Percentiles rank a stretch among this genome's conserved stretches.
phyloP scores from a whole-genome alignment of 108 stramenopile genomes.

The Fragilaria radians region DNA sequence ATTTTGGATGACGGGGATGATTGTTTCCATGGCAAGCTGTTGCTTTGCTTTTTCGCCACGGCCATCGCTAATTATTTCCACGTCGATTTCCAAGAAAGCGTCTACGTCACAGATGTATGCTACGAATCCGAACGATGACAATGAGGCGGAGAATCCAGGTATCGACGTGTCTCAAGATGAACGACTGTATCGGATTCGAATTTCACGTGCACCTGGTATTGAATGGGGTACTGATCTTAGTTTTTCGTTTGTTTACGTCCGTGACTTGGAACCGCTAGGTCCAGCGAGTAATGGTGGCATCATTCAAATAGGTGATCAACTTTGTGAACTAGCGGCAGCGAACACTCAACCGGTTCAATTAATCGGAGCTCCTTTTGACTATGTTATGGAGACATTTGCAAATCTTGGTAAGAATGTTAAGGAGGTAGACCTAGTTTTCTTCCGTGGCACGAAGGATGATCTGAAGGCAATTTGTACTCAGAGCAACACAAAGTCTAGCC shows the following conservation, averaged over 20 bases:
- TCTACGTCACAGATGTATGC: neutral
- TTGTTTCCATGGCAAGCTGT: too few species aligned
- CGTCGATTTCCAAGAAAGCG: neutral
- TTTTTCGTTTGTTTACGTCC: constrained; percentile 90
- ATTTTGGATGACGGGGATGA: too few species aligned
- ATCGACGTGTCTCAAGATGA: constrained; percentile 60
- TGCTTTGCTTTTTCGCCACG: neutral
- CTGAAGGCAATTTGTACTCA: constrained; percentile 57
- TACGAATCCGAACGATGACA: too few species aligned
- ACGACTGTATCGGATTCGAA: constrained; percentile 57
- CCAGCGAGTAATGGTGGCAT: constrained; percentile 57
- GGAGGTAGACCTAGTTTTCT: constrained; percentile 84
- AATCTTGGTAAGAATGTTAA: constrained; percentile 42
- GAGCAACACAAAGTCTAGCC: constrained; percentile 5
- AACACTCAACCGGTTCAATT: constrained; percentile 34
- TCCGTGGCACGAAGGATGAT: constrained; percentile 83
- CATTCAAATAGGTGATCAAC: constrained; percentile 72
- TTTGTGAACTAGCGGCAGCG: constrained; percentile 51
- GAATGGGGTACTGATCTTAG: constrained; percentile 92
- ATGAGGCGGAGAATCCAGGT: neutral
- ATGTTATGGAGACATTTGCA: constrained; percentile 82
- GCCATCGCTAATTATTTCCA: neutral
- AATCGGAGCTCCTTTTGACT: constrained; percentile 78
- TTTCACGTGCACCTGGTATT: constrained; percentile 83
- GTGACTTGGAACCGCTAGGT: constrained; percentile 74